Conservation (phyloP, 257 asterid genomes). For the Henckelia pumila region DNA sequence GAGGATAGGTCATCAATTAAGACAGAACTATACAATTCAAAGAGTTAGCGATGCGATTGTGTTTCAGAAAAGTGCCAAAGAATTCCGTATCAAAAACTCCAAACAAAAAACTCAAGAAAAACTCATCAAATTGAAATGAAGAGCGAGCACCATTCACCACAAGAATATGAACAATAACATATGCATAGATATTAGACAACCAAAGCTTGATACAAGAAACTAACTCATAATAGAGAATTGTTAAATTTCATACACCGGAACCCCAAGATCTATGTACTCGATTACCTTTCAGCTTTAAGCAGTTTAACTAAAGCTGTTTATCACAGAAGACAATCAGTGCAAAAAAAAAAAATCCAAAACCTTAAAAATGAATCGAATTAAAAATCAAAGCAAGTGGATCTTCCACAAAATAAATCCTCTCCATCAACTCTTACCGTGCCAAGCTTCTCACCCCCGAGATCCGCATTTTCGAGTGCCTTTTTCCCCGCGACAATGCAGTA, state of each 20-base stretch:
- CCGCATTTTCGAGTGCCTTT: slow-evolving; percentile 50
- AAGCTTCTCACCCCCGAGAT: slow-evolving; percentile 40
- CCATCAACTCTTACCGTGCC: slow-evolving; percentile 31
- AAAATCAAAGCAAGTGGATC: not conserved
- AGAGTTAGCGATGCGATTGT: too few species aligned
- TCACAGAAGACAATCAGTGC: not conserved
- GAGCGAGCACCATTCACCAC: not conserved
- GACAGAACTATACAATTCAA: too few species aligned
- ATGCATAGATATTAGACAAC: too few species aligned
- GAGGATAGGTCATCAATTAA: too few species aligned
- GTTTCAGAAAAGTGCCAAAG: too few species aligned
- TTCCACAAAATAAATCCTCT: not conserved
- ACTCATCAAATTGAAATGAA: too few species aligned
- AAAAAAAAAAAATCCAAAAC: not conserved
- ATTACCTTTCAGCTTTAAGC: not conserved
- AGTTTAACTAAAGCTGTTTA: not conserved
- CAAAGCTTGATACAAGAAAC: not conserved
- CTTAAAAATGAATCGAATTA: not conserved
- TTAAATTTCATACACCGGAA: not conserved
- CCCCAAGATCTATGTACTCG: not conserved
- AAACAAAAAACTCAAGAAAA: too few species aligned
- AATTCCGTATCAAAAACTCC: too few species aligned
- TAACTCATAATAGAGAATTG: not conserved
- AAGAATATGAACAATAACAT: not conserved
- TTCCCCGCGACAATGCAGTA: slow-evolving; percentile 58